phyloP scores from a whole-genome alignment of 2,329 filamentous ascomycete species.

The Akanthomyces muscarius region DNA sequence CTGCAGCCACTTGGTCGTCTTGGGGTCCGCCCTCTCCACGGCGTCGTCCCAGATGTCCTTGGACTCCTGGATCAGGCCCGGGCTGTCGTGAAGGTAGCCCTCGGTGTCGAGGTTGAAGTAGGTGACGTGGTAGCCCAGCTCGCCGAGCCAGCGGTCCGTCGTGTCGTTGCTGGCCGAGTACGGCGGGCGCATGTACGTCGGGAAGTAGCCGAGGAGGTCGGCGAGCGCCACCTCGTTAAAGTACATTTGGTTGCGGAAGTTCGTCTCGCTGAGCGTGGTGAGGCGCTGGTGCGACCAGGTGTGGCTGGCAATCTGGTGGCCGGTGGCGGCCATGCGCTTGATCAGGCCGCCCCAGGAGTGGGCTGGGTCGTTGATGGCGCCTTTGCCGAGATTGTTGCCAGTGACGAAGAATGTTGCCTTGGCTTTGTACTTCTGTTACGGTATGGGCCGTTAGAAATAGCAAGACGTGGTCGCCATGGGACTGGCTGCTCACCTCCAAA shows the following conservation, averaged over 20 bases:
- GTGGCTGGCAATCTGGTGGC: conserved; percentile 58
- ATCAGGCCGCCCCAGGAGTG: conserved; percentile 34
- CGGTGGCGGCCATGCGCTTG: conserved; percentile 45
- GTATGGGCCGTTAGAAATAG: not conserved
- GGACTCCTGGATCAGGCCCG: conserved; percentile 44
- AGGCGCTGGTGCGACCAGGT: conserved; percentile 46
- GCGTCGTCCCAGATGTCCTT: conserved; percentile 36
- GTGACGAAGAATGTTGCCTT: conserved; percentile 39
- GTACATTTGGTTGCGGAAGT: conserved; percentile 38
- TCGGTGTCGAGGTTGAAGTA: conserved; percentile 60
- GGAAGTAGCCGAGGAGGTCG: conserved; percentile 38
- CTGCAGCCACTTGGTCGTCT: conserved; percentile 40
- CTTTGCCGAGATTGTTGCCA: conserved; percentile 36
- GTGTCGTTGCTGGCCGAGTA: conserved; percentile 42
- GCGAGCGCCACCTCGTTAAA: conserved; percentile 41
- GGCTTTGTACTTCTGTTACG: conserved; percentile 28
- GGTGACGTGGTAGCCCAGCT: conserved; percentile 53
- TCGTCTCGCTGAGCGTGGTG: conserved; percentile 30
- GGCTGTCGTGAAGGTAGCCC: conserved; percentile 51
- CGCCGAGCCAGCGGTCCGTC: conserved; percentile 36
- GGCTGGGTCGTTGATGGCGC: conserved; percentile 38
- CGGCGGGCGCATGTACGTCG: conserved; percentile 43
- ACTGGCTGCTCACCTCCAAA: conserved; percentile 23
- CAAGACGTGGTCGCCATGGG: not conserved
- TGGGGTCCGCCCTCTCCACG: conserved; percentile 31